Percentiles rank a stretch among this genome's conserved stretches.
Evolutionary conservation across 495 filamentous ascomycete species (phyloP).

Genomic region (Podospora pseudopauciseta): DNA sequence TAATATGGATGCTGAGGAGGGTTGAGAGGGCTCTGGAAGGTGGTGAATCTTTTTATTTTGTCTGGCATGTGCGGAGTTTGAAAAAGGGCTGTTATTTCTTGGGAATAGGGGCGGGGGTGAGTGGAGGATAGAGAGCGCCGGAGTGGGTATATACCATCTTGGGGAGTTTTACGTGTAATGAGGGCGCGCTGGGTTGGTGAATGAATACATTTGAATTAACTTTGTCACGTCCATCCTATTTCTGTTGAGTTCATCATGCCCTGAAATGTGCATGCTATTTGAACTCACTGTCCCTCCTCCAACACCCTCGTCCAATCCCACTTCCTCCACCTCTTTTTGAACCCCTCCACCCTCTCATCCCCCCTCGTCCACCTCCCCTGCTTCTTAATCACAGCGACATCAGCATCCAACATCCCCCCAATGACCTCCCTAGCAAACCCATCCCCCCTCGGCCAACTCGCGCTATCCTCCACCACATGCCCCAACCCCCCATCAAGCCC

Average conservation of each 20-base stretch:
- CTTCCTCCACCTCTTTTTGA: conserved; percentile 81
- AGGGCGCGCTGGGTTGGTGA: neutral
- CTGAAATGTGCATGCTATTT: neutral
- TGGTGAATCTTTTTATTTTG: neutral
- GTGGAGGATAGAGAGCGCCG: neutral
- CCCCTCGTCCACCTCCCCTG: conserved; percentile 84
- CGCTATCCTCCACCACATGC: conserved; percentile 85
- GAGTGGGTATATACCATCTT: conserved; percentile 7
- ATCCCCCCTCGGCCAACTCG: conserved; percentile 88
- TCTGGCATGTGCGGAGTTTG: neutral
- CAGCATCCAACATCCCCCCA: conserved; percentile 87
- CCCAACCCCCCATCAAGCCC: conserved; percentile 86
- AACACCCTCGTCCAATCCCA: conserved; percentile 95
- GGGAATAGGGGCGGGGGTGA: neutral
- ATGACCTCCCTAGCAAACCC: conserved; percentile 89
- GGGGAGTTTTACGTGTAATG: conserved; percentile 5
- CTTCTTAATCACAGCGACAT: conserved; percentile 78
- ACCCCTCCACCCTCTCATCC: conserved; percentile 71
- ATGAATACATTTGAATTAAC: neutral
- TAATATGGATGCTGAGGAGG: conserved; percentile 83
- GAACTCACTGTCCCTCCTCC: conserved; percentile 25
- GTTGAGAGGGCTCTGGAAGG: conserved; percentile 30
- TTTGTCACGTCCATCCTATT: neutral
- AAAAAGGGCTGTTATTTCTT: neutral
- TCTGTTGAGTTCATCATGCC: neutral